Evolutionary conservation across 345 rosid species (phyloP), one percentile per base, ranked within the genome.

Genomic region (Salix exigua): DNA sequence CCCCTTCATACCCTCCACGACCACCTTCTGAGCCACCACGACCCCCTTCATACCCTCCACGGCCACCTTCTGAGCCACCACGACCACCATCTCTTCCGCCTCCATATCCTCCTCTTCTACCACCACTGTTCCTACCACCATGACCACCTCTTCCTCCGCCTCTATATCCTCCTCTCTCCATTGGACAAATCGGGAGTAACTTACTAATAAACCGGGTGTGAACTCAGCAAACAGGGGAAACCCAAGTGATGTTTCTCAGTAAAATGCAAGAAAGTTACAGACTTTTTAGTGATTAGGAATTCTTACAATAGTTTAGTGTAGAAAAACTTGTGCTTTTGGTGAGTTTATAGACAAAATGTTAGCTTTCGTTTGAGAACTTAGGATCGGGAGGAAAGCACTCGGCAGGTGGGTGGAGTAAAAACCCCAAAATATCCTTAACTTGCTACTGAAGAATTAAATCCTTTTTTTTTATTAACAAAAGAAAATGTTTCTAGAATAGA

Each of bases 151-250:
- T 67, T 18, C 80, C 60, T 3, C 71, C 72, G 9, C 72, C 79
- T 37, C 42, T 42, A 35, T 72, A 70, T 12, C 78, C 84, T 35
- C 82, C 88, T 77, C 86, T 76, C 67, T 90, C 92, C 94, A 90
- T 90, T 69, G 83, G 84, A 79, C 67, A 23, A 70, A 31, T 66
- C 60, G 85, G 82, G 82, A 81, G 66, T 38, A 25, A 30, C 58
- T 50, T 31, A 26, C 6, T 17, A 21, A 18, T 8, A 44, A 35
- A 60, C 51, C 48, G 3, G 37, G 25, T 28, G 5, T n/a, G 14
- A n/a, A n/a, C 62, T n/a, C 62, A 3, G 26, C 11, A 58, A 58
- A 58, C 26, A 40, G 9, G 1, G 13, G 4, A 68, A 38, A 40
- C 7, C 14, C 46, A 5, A 67, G 11, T 21, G 62, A 58, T 13